Evolutionary conservation across 495 filamentous ascomycete genomes (phyloP).

Genomic region (Margaritispora aquatica): DNA sequence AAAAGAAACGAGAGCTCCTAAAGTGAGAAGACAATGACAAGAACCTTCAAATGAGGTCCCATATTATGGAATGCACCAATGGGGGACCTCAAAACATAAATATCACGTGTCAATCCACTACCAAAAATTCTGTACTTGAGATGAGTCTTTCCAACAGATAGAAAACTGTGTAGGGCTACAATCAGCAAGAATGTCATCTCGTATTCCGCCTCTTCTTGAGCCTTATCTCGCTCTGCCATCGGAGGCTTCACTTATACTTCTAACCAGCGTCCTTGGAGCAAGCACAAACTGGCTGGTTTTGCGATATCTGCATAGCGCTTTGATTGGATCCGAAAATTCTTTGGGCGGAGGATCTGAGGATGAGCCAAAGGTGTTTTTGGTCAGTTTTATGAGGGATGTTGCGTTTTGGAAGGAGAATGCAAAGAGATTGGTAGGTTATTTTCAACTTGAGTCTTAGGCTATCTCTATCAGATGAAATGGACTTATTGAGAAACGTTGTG

Average conservation of each 20-base stretch:
- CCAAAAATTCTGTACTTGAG: not conserved
- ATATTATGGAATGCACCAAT: not conserved
- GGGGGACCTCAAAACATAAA: not conserved
- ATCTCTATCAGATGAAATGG: too few species aligned
- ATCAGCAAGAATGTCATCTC: slow-evolving; percentile 21
- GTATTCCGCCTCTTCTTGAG: slow-evolving; percentile 61
- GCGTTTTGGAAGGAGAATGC: slow-evolving; percentile 68
- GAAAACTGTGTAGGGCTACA: too few species aligned
- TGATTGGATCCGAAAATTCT: slow-evolving; percentile 24
- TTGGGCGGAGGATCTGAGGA: slow-evolving; percentile 9
- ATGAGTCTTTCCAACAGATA: not conserved
- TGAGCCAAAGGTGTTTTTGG: slow-evolving; percentile 54
- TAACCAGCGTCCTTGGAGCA: slow-evolving; percentile 68
- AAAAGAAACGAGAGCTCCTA: not conserved
- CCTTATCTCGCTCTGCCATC: slow-evolving; percentile 46
- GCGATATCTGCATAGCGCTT: slow-evolving; percentile 53
- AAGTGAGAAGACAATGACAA: not conserved
- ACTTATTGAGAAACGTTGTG: not conserved
- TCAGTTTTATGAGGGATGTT: slow-evolving; percentile 72
- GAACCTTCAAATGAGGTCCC: not conserved
- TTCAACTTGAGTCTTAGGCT: not conserved
- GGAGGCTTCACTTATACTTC: slow-evolving; percentile 54
- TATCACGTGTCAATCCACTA: not conserved
- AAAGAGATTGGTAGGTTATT: slow-evolving; percentile 48
- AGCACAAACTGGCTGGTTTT: slow-evolving; percentile 70